These are phyloP conservation scores for Pseudonectria buxi DNA, from an alignment of 2,329 filamentous ascomycete species.

Conservation along the genomic window DNA sequence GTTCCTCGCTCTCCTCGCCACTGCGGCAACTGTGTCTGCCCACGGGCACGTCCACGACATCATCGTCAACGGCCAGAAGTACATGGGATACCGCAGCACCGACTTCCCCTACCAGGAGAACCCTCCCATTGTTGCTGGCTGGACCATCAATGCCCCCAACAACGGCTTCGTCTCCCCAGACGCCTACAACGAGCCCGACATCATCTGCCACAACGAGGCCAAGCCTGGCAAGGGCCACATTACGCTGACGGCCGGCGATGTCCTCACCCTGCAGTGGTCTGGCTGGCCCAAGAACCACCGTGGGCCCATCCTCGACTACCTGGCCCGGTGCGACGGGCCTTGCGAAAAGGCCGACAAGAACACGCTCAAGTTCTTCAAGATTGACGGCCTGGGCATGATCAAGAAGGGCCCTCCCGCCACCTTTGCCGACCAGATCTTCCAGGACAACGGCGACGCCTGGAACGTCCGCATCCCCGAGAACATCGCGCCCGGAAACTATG, in stretches of 20 bases:
- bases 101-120: constrained; percentile 28
- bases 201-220: constrained; percentile 42
- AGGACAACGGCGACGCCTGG: constrained; percentile 45
- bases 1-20: constrained; percentile 6
- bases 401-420: constrained; percentile 28
- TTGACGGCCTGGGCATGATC: constrained; percentile 34
- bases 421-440: constrained; percentile 39
- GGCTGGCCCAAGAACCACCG: constrained; percentile 43
- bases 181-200: constrained; percentile 34
- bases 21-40: constrained; percentile 18
- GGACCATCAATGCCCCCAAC: constrained; percentile 35
- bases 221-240: constrained; percentile 34
- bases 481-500: constrained; percentile 45
- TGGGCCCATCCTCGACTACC: constrained; percentile 40
- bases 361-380: constrained; percentile 40
- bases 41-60: constrained; percentile 38
- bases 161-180: constrained; percentile 44
- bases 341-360: constrained; percentile 36
- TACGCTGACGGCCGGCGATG: constrained; percentile 37
- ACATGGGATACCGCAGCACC: constrained; percentile 34
- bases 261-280: constrained; percentile 41
- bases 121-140: constrained; percentile 32
- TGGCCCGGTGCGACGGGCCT: constrained; percentile 36
- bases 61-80: constrained; percentile 36
- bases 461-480: constrained; percentile 41